A percentile compares a stretch with the other conserved stretches of the same genome.
phyloP scores from a whole-genome alignment of 1,139 yeast genomes.

The Kodamaea derodonti region DNA sequence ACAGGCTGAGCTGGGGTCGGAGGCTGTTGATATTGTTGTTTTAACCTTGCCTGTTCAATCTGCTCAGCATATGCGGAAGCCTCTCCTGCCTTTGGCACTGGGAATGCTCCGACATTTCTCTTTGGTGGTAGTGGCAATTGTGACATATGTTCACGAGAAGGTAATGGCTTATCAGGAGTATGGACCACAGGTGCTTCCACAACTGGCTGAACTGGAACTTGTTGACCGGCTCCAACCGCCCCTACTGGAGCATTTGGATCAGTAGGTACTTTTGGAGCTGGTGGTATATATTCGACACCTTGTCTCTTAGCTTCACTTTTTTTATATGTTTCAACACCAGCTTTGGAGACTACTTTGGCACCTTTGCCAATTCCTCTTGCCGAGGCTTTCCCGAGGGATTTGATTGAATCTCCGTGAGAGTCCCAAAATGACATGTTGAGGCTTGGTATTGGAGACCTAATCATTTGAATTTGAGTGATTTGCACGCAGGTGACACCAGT shows the following conservation, averaged over 20 bases:
- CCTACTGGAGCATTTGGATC: slow-evolving; percentile 4
- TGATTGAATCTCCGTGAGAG: slow-evolving; percentile 46
- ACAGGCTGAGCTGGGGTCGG: not conserved
- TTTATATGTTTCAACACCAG: slow-evolving; percentile 49
- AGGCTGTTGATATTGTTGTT: not conserved
- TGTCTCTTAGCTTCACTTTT: slow-evolving; percentile 24
- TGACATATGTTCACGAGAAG: slow-evolving; percentile 32
- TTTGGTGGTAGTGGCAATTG: slow-evolving; percentile 55
- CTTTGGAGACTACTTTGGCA: slow-evolving; percentile 43
- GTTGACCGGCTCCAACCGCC: slow-evolving; percentile 6
- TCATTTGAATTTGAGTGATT: not conserved
- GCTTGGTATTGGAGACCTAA: not conserved
- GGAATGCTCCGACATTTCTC: slow-evolving; percentile 25
- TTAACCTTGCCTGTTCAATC: not conserved
- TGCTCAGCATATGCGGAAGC: slow-evolving; percentile 7
- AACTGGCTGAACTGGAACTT: not conserved
- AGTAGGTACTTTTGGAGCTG: slow-evolving; percentile 2
- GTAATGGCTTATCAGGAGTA: slow-evolving; percentile 17
- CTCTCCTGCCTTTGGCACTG: slow-evolving; percentile 8
- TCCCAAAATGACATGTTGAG: slow-evolving; percentile 45
- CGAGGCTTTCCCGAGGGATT: slow-evolving; percentile 44
- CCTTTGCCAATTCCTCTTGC: slow-evolving; percentile 50
- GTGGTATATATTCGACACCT: slow-evolving; percentile 15
- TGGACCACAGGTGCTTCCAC: slow-evolving; percentile 5
- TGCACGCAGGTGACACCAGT: no score